Evolutionary conservation across 2,329 filamentous ascomycete genomes (phyloP), one percentile per base, ranked within the genome.

Genomic region (Ampelomyces quisqualis): DNA sequence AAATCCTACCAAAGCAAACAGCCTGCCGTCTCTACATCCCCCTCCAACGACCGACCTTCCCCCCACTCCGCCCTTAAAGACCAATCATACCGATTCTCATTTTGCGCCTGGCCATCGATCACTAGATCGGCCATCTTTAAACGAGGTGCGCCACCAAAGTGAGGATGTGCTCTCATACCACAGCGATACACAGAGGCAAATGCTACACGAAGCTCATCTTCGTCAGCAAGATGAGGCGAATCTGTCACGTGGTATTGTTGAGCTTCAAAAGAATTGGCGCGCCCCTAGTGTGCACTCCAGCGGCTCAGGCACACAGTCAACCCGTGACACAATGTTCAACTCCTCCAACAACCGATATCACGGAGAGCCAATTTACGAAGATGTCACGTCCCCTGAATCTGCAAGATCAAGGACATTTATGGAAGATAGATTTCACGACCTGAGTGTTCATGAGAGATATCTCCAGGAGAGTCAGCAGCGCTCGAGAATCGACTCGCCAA

Each of bases 1-100:
- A 47, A 65, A 57, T 44, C 66, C 50, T 42, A 45, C 49, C 47
- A 55, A 65, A 49, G 40, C 58, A 17, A 19, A 41, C 10, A 52
- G 41, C 38, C 47, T 46, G 27, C 55, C 46, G 45, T 53, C 31
- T 45, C 56, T 52, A 55, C 55, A 41, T 34, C 69, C 60, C 43
- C 60, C 58, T 27, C 62, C 62, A 42, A 30, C 35, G 9, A 55
- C 60, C 18, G 40, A 62, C 38, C 51, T 65, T 13, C 62, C 67
- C 7, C 56, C 53, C n/a, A 54, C 53, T 8, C 51, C 51, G 18
- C 55, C 58, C 2, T 24, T 33, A 3, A 61, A 60, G 34, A 47
- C 49, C 22, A 23, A 42, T 14, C 47, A 47, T 13, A 34, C 44
- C 28, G 44, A 37, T 8, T 19, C 39, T 18, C 38, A 44, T 2